These are phyloP conservation scores for Coniophora puteana DNA, from an alignment of 1,284 basidiomycete species.

Conservation along the genomic window DNA sequence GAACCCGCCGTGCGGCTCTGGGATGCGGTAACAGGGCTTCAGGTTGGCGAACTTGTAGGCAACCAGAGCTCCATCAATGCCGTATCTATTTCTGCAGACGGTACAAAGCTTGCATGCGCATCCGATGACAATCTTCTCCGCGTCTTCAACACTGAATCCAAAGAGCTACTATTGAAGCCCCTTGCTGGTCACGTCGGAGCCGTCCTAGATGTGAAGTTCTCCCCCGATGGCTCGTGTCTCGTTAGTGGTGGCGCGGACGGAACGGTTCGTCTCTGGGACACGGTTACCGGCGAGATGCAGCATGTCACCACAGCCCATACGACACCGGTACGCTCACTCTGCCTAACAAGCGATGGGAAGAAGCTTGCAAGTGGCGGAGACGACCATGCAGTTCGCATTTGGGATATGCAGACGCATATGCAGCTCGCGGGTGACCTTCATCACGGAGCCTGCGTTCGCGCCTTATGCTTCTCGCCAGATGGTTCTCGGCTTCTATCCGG, in stretches of 20 bases:
- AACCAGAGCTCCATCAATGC: not conserved
- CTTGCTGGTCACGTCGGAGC: not conserved
- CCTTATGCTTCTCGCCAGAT: too few species aligned
- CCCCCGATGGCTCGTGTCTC: not conserved
- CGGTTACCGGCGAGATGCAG: not conserved
- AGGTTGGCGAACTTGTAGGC: not conserved
- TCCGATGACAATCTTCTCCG: slow-evolving; percentile 4
- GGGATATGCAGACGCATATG: not conserved
- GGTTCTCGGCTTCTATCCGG: too few species aligned
- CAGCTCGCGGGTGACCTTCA: too few species aligned
- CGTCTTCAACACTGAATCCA: slow-evolving; percentile 5
- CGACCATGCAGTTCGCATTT: not conserved
- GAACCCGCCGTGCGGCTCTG: not conserved
- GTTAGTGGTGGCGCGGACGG: not conserved
- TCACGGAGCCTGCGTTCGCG: too few species aligned
- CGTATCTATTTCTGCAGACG: slow-evolving; percentile 6
- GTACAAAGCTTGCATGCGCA: not conserved
- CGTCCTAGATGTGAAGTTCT: not conserved
- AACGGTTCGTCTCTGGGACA: not conserved
- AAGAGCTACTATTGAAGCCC: not conserved
- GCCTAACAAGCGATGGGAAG: not conserved
- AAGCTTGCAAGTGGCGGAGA: not conserved
- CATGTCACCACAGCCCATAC: not conserved
- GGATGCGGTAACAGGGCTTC: not conserved
- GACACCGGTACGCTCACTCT: not conserved